Evolutionary conservation across 2,329 filamentous ascomycete species (phyloP).

Genomic region (Akanthomyces uredinophilus): DNA sequence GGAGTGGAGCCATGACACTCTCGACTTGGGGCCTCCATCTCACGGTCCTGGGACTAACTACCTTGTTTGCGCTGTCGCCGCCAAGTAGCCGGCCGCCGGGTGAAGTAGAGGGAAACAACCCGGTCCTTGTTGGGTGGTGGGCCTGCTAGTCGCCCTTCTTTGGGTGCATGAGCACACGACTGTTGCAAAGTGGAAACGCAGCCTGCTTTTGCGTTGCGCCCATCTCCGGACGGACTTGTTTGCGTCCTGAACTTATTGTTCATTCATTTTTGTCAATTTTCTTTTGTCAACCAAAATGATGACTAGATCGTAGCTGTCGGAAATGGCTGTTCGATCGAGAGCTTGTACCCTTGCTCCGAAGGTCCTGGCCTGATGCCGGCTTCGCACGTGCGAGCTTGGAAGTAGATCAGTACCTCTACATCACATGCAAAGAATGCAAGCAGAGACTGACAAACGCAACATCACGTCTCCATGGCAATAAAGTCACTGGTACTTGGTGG

Average conservation of each 20-base stretch:
- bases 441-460: neutral
- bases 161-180: too few relatives aligned
- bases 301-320: too few relatives aligned
- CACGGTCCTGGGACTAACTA: neutral
- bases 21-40: neutral
- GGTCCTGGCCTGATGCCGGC: neutral
- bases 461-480: neutral
- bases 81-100: neutral
- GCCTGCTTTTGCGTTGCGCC: too few relatives aligned
- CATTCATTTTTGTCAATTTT: too few relatives aligned
- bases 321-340: neutral
- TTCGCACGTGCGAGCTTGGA: neutral
- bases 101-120: neutral
- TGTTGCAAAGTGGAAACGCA: too few relatives aligned
- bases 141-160: too few relatives aligned
- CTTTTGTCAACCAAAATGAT: too few relatives aligned
- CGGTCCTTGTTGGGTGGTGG: neutral
- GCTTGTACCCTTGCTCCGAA: neutral
- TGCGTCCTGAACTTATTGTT: too few relatives aligned
- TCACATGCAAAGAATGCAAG: neutral
- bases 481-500: too few relatives aligned
- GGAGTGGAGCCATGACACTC: constrained; percentile 4
- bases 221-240: too few relatives aligned
- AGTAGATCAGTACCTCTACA: neutral
- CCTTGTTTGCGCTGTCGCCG: too few relatives aligned